phyloP scores from a whole-genome alignment of 306 rosid genomes.

The Quercus variabilis region DNA sequence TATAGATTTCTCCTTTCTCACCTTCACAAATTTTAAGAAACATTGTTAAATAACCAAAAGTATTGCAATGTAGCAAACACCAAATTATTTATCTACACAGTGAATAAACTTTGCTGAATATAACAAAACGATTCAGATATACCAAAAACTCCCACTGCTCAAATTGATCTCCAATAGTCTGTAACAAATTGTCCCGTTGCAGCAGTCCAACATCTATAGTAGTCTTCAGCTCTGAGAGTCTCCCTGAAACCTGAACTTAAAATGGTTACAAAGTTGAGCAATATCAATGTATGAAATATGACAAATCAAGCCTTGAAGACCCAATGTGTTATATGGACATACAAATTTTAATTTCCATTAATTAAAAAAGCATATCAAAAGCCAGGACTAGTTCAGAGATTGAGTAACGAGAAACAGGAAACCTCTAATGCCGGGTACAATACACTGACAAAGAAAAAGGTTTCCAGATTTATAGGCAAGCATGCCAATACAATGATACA shows the following conservation, averaged over 20 bases:
- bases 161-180: constrained; percentile 63
- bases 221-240: constrained; percentile 71
- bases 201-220: constrained; percentile 73
- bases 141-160: constrained; percentile 88
- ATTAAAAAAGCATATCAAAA: background rate
- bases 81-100: background rate
- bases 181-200: constrained; percentile 68
- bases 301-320: background rate
- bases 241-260: constrained; percentile 68
- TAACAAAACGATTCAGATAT: constrained; percentile 11
- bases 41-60: constrained; percentile 27
- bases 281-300: background rate
- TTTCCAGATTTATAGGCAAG: background rate
- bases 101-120: background rate
- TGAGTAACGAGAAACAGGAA: background rate
- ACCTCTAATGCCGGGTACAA: background rate
- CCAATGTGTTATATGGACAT: background rate
- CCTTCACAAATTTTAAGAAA: constrained; percentile 54
- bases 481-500: background rate
- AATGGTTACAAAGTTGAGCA: constrained; percentile 7
- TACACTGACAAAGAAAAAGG: background rate
- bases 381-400: background rate
- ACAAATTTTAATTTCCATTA: background rate
- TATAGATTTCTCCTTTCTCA: constrained; percentile 86
- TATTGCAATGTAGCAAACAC: constrained; percentile 12